Evolutionary conservation across 495 filamentous ascomycete genomes (phyloP).

Genomic region (Penicillium psychrofluorescens): DNA sequence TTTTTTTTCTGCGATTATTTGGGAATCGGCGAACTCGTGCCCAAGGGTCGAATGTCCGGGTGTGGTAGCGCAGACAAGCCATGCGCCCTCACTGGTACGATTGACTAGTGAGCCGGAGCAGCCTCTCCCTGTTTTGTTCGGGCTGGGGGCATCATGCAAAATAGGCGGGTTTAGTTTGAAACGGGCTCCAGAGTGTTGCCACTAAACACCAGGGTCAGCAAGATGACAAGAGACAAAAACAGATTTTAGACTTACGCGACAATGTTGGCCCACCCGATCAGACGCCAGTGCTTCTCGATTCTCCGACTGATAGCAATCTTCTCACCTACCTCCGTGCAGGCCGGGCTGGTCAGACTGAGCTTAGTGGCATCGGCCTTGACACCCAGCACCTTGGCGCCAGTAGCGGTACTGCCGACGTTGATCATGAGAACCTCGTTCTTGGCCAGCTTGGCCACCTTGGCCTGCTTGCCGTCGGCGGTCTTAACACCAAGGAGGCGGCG

Average conservation of each 20-base stretch:
- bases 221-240: not conserved
- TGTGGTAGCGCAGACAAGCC: constrained; percentile 2
- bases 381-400: constrained; percentile 88
- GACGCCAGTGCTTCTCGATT: constrained; percentile 99
- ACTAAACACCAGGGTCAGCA: constrained; percentile 22
- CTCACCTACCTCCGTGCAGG: constrained; percentile 90
- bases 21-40: constrained; percentile 13
- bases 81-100: not conserved
- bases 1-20: constrained; percentile 9
- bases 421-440: constrained; percentile 99
- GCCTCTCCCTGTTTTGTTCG: constrained; percentile 3
- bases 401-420: constrained; percentile 96
- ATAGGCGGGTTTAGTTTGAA: constrained; percentile 29
- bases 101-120: too few relatives aligned
- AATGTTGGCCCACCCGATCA: constrained; percentile 96
- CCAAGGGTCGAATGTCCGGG: constrained; percentile 5
- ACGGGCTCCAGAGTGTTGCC: constrained; percentile 49
- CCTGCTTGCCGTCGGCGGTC: constrained; percentile 96
- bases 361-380: constrained; percentile 97
- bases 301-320: constrained; percentile 93
- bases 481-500: constrained; percentile 92
- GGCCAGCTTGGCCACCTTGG: constrained; percentile 92
- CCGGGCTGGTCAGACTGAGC: constrained; percentile 76
- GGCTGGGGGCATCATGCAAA: constrained; percentile 12
- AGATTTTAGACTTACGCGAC: constrained; percentile 48